These are phyloP conservation scores for Digitaria exilis DNA, from an alignment of 202 grass and related monocot genomes.

Conservation along the genomic window DNA sequence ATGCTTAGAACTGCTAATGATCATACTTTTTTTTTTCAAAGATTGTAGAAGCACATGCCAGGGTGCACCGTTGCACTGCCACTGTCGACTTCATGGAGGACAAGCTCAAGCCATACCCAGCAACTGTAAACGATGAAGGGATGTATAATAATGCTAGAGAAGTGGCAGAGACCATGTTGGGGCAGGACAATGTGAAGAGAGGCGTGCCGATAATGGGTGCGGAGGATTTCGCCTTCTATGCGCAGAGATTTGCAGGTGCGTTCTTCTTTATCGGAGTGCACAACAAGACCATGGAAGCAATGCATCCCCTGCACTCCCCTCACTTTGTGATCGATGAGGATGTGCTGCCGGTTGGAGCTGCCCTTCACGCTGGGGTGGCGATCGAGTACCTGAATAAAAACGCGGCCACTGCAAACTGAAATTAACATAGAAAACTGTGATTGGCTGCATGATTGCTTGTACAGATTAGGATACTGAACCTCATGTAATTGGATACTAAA, in stretches of 20 bases:
- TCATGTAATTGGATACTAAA: no score
- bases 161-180: constrained; percentile 57
- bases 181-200: constrained; percentile 42
- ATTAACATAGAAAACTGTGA: neutral
- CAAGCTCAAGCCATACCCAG: constrained; percentile 46
- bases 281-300: constrained; percentile 36
- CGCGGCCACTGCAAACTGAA: neutral
- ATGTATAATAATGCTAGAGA: constrained; percentile 59
- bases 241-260: constrained; percentile 56
- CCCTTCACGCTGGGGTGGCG: constrained; percentile 63
- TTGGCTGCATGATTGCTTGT: neutral
- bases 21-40: constrained; percentile 4
- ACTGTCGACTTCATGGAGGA: constrained; percentile 58
- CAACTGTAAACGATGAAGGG: constrained; percentile 53
- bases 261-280: constrained; percentile 57
- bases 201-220: constrained; percentile 23
- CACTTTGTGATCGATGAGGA: constrained; percentile 65
- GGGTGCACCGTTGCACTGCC: constrained; percentile 50
- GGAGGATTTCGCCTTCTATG: constrained; percentile 73
- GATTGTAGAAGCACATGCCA: constrained; percentile 53
- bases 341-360: constrained; percentile 56
- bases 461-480: neutral
- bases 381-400: constrained; percentile 59
- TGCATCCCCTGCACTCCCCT: constrained; percentile 55
- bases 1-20: neutral